Evolutionary conservation across 768 basidiomycete genomes (phyloP).

Genomic region (Mrakia frigida): DNA sequence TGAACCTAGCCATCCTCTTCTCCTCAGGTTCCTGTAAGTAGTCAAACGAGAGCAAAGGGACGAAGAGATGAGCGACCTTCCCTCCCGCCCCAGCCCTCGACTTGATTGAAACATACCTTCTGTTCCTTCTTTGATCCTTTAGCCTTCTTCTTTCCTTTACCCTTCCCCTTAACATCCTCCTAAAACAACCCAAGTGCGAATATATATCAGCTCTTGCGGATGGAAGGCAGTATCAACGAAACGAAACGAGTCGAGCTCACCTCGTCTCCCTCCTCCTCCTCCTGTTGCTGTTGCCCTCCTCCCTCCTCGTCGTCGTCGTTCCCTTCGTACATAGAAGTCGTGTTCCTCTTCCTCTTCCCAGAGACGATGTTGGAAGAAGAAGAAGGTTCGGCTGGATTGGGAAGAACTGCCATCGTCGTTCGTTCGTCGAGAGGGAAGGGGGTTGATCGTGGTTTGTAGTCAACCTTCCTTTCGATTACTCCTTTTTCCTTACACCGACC

Average conservation of each 20-base stretch:
- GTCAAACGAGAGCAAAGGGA: not conserved
- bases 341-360: not conserved
- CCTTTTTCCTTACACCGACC: no score
- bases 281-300: no score
- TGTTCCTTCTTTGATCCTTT: not conserved
- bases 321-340: not conserved
- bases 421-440: no score
- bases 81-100: not conserved
- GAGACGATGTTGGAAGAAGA: not conserved
- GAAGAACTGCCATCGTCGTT: not conserved
- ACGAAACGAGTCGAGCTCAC: not conserved
- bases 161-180: not conserved
- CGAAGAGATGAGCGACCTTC: not conserved
- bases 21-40: constrained; percentile 6
- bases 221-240: not conserved
- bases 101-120: not conserved
- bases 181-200: not conserved
- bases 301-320: not conserved
- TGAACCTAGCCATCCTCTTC: not conserved
- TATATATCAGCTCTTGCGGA: not conserved
- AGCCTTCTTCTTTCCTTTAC: not conserved
- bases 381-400: not conserved
- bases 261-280: not conserved
- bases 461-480: no score
- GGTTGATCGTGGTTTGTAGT: no score